Evolutionary conservation across 2,329 filamentous ascomycete species (phyloP), one percentile per base, ranked within the genome.

Genomic region (Amauroascus niger): DNA sequence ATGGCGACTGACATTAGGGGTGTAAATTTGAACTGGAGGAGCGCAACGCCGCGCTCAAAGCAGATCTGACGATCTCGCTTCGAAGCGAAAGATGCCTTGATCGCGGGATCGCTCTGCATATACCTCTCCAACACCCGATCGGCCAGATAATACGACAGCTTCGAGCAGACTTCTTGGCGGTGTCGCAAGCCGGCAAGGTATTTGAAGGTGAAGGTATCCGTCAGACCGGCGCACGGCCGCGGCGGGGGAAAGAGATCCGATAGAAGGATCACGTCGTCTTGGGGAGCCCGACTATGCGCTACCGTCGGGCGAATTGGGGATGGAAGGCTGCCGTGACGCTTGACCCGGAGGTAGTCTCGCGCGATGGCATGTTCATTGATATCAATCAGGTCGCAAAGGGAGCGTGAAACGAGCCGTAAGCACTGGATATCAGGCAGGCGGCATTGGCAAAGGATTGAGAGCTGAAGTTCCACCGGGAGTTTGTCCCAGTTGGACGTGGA

Each of bases 241-340:
- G 64, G 58, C 0, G 71, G 71, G 4, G 68, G 70, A 47, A 73
- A 73, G 6, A 73, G 60, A 56, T 73, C 71, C 9, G 70, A 72
- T 14, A 73, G 60, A 22, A 73, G 64, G 35, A 73, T 66, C 33
- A 71, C 69, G 61, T 73, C 69, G 54, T 73, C 70, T 57, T 70
- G 64, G 3, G 71, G 69, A 37, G 68, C 69, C 43, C 69, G 63
- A 32, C 69, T 71, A 59, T 72, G 71, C 20, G 58, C 65, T 46
- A 62, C 63, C 33, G 67, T 64, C 52, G 59, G 57, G 41, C 68
- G 63, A 40, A 70, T 65, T 7, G 68, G 68, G 3, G 67, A 69
- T 4, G 71, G 71, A 14, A 73, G 65, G 33, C 68, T 71, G 32
- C 70, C 71, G 58, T 72, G 69, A 4, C 71, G 69, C 32, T 67